A percentile compares a stretch with the other conserved stretches of the same genome.
Evolutionary conservation across 2,329 filamentous ascomycete species (phyloP).

Genomic region (Metarhizium album): DNA sequence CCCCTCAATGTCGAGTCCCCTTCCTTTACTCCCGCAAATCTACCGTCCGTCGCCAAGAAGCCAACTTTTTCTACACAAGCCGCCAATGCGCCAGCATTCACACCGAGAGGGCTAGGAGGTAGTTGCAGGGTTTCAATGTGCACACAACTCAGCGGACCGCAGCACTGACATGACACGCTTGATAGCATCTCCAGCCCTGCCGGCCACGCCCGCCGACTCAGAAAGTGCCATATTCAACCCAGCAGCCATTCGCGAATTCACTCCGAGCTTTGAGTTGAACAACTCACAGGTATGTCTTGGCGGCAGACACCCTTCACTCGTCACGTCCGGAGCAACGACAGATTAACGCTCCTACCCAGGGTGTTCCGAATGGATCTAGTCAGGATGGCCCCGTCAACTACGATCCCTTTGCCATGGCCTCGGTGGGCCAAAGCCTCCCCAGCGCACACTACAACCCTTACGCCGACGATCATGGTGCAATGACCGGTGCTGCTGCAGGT

Average conservation of each 20-base stretch:
- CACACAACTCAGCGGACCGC: neutral
- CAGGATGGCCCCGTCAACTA: slow-evolving; percentile 35
- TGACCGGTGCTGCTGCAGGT: slow-evolving; percentile 45
- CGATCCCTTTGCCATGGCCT: slow-evolving; percentile 54
- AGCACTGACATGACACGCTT: neutral
- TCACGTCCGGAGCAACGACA: neutral
- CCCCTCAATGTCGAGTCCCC: slow-evolving; percentile 91
- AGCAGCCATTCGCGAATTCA: slow-evolving; percentile 48
- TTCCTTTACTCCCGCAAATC: slow-evolving; percentile 68
- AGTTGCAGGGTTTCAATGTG: slow-evolving; percentile 7
- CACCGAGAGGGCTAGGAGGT: slow-evolving; percentile 51
- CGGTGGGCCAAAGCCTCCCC: slow-evolving; percentile 40
- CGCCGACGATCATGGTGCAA: slow-evolving; percentile 54
- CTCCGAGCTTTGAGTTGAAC: slow-evolving; percentile 44
- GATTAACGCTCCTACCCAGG: slow-evolving; percentile 15
- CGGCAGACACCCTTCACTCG: neutral
- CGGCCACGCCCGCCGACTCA: slow-evolving; percentile 30
- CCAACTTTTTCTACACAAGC: slow-evolving; percentile 79
- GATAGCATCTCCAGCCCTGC: slow-evolving; percentile 19
- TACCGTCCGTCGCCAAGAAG: slow-evolving; percentile 45
- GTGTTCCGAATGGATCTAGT: slow-evolving; percentile 34
- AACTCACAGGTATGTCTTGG: slow-evolving; percentile 30
- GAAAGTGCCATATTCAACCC: slow-evolving; percentile 43
- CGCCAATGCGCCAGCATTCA: slow-evolving; percentile 80
- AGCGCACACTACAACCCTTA: slow-evolving; percentile 61